These are phyloP conservation scores for Austropuccinia psidii DNA, from an alignment of 1,284 basidiomycete species.

Conservation along the genomic window DNA sequence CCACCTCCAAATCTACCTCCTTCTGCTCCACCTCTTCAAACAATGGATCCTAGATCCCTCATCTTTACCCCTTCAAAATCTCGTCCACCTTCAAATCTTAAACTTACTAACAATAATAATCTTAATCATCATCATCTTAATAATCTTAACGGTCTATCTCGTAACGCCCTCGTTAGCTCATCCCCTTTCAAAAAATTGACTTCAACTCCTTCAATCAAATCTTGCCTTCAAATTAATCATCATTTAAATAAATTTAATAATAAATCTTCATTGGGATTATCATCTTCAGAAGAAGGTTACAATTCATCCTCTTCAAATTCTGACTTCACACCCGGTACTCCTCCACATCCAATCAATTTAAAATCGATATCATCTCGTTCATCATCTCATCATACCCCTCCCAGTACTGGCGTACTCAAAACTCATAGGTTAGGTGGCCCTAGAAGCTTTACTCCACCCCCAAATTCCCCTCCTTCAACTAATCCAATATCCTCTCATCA, in stretches of 20 bases:
- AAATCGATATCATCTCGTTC: background rate
- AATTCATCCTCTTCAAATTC: background rate
- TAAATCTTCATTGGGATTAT: background rate
- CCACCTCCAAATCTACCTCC: constrained; percentile 22
- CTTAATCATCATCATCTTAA: too few relatives aligned
- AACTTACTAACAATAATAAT: too few relatives aligned
- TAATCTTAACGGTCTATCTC: constrained; percentile 21
- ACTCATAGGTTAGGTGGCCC: constrained; percentile 31
- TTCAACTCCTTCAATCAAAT: background rate
- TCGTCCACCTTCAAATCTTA: constrained; percentile 18
- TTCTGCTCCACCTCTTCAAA: constrained; percentile 18
- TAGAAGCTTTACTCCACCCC: constrained; percentile 29
- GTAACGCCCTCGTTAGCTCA: constrained; percentile 29
- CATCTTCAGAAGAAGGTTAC: background rate
- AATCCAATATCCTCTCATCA: too few relatives aligned
- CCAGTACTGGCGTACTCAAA: constrained; percentile 21
- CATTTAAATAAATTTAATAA: background rate
- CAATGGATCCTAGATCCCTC: background rate
- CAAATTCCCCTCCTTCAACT: background rate
- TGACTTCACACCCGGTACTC: background rate
- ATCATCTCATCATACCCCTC: background rate
- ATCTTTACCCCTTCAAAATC: background rate
- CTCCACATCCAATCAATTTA: background rate
- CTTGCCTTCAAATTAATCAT: background rate
- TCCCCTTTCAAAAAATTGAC: constrained; percentile 25